Percentiles rank a stretch among this genome's conserved stretches.
phyloP scores from a whole-genome alignment of 192 early-diverging fungal species.

The Piromyces finnis region DNA sequence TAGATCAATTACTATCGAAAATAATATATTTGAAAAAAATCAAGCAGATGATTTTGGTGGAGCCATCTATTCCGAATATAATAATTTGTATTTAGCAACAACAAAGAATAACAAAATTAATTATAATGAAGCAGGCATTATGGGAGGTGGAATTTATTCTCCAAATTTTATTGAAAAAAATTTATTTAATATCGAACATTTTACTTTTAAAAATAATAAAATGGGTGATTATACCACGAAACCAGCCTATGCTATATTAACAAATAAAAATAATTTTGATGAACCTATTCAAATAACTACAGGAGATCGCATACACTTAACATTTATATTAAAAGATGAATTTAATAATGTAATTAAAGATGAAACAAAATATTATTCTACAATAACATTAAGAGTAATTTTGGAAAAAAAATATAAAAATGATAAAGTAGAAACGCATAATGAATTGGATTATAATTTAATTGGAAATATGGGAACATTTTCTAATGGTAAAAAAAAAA shows the following conservation, averaged over 20 bases:
- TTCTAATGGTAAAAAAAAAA: background rate
- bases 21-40: background rate
- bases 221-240: background rate
- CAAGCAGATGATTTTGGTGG: background rate
- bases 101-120: background rate
- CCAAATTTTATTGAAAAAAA: background rate
- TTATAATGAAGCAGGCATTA: background rate
- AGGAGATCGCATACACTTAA: background rate
- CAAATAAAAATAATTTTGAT: background rate
- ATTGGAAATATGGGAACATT: background rate
- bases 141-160: background rate
- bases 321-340: background rate
- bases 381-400: background rate
- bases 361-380: background rate
- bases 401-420: background rate
- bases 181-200: background rate
- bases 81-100: background rate
- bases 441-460: too few relatives aligned
- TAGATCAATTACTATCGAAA: background rate
- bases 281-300: background rate
- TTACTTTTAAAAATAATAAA: background rate
- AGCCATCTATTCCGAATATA: background rate
- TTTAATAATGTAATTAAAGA: background rate
- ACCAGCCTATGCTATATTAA: background rate
- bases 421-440: background rate